These are phyloP conservation scores for Leccinum barrowsii DNA, from an alignment of 768 basidiomycete genomes.

Conservation along the genomic window DNA sequence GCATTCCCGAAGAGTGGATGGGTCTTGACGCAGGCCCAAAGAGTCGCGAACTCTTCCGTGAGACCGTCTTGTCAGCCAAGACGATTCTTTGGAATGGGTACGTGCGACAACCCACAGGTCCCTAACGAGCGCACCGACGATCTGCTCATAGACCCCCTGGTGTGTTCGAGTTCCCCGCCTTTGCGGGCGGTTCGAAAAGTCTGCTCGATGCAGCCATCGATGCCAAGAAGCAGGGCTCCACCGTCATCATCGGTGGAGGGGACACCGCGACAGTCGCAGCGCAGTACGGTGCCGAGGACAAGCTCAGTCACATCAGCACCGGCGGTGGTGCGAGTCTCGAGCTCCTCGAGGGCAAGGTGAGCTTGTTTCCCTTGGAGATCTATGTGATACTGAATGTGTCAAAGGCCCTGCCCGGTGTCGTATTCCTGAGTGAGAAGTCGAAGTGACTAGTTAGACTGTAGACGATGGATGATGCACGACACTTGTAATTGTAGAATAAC, in stretches of 20 bases:
- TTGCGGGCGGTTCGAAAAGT: conserved; percentile 79
- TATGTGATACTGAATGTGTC: conserved; percentile 14
- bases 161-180: conserved; percentile 95
- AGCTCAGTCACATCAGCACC: conserved; percentile 94
- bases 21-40: conserved; percentile 91
- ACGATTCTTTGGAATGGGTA: conserved; percentile 98
- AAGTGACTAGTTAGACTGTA: conserved; percentile 18
- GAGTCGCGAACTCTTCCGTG: conserved; percentile 73
- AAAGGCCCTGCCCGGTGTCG: conserved; percentile 86
- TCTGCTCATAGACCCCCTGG: conserved; percentile 73
- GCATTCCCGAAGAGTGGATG: conserved; percentile 93
- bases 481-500: conserved; percentile 19
- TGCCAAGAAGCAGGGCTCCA: conserved; percentile 80
- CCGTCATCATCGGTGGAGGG: conserved; percentile 94
- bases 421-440: conserved; percentile 79
- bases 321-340: conserved; percentile 94
- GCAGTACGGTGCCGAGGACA: conserved; percentile 78
- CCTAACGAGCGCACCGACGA: not conserved
- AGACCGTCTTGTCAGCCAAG: conserved; percentile 82
- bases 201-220: conserved; percentile 84
- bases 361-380: conserved; percentile 7
- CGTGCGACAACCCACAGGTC: conserved; percentile 18
- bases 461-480: conserved; percentile 1
- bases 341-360: conserved; percentile 95
- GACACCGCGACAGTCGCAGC: conserved; percentile 96